These are phyloP conservation scores for Globisporangium irregulare DNA, from an alignment of 352 stramenopile genomes.

Conservation along the genomic window DNA sequence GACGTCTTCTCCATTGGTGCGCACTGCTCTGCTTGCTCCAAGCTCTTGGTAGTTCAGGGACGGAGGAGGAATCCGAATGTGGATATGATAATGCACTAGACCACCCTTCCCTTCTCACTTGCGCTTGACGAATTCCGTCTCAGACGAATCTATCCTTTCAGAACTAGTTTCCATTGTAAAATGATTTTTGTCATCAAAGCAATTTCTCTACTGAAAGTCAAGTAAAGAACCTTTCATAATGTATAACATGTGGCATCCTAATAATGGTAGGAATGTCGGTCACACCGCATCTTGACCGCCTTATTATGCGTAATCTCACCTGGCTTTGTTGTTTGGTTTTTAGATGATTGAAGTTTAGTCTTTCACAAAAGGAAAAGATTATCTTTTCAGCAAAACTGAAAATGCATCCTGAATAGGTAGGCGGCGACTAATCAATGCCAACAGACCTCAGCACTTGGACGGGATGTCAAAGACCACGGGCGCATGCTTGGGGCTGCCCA, in stretches of 20 bases:
- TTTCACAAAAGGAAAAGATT: background rate
- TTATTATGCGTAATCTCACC: background rate
- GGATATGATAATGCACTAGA: background rate
- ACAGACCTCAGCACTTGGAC: constrained; percentile 36
- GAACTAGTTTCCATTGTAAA: background rate
- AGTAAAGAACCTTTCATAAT: background rate
- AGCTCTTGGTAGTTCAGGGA: background rate
- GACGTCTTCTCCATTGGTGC: background rate
- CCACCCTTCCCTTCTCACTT: background rate
- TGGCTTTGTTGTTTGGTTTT: constrained; percentile 1
- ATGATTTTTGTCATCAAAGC: background rate
- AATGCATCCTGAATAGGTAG: background rate
- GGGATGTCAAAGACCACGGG: constrained; percentile 81
- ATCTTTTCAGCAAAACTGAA: constrained; percentile 4
- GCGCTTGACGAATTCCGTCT: background rate
- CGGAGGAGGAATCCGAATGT: background rate
- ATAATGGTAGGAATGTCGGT: background rate
- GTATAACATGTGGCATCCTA: background rate
- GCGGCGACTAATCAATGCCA: background rate
- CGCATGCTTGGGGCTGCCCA: constrained; percentile 49
- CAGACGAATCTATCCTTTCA: background rate
- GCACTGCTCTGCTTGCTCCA: background rate
- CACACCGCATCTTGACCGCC: background rate
- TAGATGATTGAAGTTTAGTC: background rate
- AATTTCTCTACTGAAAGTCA: too few species aligned